A percentile compares a stretch with the other conserved stretches of the same genome.
phyloP scores from a whole-genome alignment of 176 grass and related monocot genomes.

The Oryza meridionalis region DNA sequence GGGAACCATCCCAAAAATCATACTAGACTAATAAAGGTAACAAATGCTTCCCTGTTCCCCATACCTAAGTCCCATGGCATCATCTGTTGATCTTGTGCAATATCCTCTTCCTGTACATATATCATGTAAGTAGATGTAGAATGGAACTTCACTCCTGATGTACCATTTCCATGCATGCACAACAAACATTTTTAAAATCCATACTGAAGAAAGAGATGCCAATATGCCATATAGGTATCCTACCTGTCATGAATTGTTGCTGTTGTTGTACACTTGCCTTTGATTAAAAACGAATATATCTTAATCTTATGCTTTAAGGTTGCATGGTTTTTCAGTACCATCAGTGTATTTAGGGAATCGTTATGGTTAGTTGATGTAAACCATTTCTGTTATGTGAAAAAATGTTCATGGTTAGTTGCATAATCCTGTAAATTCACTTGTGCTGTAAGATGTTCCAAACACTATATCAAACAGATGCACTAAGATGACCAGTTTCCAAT shows the following conservation, averaged over 20 bases:
- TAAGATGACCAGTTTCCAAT: not conserved
- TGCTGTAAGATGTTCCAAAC: not conserved
- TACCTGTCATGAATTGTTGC: not conserved
- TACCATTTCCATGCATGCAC: not conserved
- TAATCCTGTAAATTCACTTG: too few relatives aligned
- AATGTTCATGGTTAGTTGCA: not conserved
- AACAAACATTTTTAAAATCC: not conserved
- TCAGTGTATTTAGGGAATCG: not conserved
- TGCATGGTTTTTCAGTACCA: not conserved
- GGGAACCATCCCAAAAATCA: not conserved
- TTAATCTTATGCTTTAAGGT: not conserved
- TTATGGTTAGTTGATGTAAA: not conserved
- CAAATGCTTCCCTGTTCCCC: not conserved
- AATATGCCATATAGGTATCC: not conserved
- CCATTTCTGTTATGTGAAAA: not conserved
- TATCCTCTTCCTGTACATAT: not conserved
- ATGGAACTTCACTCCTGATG: not conserved
- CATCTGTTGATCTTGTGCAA: not conserved
- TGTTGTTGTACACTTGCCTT: not conserved
- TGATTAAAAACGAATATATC: not conserved
- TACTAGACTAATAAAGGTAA: not conserved
- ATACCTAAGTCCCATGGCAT: not conserved
- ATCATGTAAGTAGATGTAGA: not conserved
- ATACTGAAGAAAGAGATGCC: not conserved
- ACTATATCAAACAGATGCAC: not conserved